A percentile compares a stretch with the other conserved stretches of the same genome.
Conservation (phyloP, 2,329 filamentous ascomycete species). For the Dothidotthia symphoricarpi region DNA sequence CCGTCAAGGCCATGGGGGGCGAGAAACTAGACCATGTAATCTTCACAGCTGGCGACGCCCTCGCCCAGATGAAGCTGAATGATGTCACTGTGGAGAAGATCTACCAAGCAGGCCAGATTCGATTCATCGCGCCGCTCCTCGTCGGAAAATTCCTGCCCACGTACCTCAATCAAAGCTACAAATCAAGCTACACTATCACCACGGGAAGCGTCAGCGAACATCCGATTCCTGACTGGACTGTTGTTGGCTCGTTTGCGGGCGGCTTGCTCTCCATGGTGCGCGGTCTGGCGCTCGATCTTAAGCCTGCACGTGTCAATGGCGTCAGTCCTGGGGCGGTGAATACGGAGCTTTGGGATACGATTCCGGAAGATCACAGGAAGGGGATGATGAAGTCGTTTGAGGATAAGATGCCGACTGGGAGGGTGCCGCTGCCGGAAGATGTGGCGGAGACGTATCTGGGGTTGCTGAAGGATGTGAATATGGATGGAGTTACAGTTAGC, state of each 20-base stretch:
- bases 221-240: slow-evolving; percentile 53
- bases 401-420: slow-evolving; percentile 27
- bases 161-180: slow-evolving; percentile 46
- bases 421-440: slow-evolving; percentile 30
- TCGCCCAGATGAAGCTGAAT: slow-evolving; percentile 43
- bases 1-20: slow-evolving; percentile 28
- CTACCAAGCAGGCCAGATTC: slow-evolving; percentile 48
- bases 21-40: slow-evolving; percentile 56
- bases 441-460: slow-evolving; percentile 50
- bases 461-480: slow-evolving; percentile 49
- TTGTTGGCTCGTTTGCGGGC: slow-evolving; percentile 51
- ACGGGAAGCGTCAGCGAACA: slow-evolving; percentile 53
- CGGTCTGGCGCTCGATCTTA: slow-evolving; percentile 61
- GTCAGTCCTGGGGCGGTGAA: slow-evolving; percentile 57
- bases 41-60: slow-evolving; percentile 55
- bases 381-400: slow-evolving; percentile 19
- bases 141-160: slow-evolving; percentile 51
- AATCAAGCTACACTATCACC: slow-evolving; percentile 57
- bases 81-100: slow-evolving; percentile 46
- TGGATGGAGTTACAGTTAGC: slow-evolving; percentile 46
- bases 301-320: slow-evolving; percentile 62
- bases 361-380: slow-evolving; percentile 28
- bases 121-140: slow-evolving; percentile 53
- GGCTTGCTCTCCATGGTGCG: slow-evolving; percentile 55
- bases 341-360: slow-evolving; percentile 44